Base-by-base conservation (phyloP, 2,329 filamentous ascomycete genomes). In the Elsinoe ampelina region DNA sequence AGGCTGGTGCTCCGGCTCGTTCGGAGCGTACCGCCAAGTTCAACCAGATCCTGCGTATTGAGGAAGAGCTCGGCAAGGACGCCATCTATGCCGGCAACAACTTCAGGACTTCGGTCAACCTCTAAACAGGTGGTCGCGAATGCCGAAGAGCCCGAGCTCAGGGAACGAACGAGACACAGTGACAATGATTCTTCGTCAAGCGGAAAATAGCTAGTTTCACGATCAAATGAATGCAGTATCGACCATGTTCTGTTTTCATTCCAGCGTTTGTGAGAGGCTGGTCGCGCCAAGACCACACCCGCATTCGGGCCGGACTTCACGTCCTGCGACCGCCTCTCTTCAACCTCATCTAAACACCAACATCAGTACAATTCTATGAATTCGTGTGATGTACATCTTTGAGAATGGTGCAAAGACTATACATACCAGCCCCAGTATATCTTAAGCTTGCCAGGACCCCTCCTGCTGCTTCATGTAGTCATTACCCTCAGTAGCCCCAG, bases 21-120 rank as follows among this genome's bases (percentile, higher is more conserved):
- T 96, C 92, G 67, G 93, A 98, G 84, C 91, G 93, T 81, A 83
- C 97, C 66, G 93, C 93, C 75, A 98, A 98, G 84, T 88, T 98
- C 73, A 98, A 98, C 87, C 93, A 98, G 82, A 95, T 98, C 71
- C 87, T 98, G 71, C 89, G 93, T 72, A 98, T 98, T 68, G 93
- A 98, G 84, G 93, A 98, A 81, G 93, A 98, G 82, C 86, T 98
- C 63, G 91, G 91, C 67, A 82, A 84, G 68, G 86, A 93, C 51
- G 62, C 92, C 66, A 71, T 97, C 76, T 98, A 92, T 73, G 91
- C 92, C 66, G 93, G 93, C 66, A 77, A 80, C 71, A 90, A 89
- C 72, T 98, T 97, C 89, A 87, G 92, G 79, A 90, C 77, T 67
- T 78, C 92, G 62, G 86, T 96, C 69, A 91, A 88, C 80, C 75